Evolutionary conservation across 805 yeast species (phyloP), one percentile per base, ranked within the genome.

Genomic region (Starmera pachycereana): DNA sequence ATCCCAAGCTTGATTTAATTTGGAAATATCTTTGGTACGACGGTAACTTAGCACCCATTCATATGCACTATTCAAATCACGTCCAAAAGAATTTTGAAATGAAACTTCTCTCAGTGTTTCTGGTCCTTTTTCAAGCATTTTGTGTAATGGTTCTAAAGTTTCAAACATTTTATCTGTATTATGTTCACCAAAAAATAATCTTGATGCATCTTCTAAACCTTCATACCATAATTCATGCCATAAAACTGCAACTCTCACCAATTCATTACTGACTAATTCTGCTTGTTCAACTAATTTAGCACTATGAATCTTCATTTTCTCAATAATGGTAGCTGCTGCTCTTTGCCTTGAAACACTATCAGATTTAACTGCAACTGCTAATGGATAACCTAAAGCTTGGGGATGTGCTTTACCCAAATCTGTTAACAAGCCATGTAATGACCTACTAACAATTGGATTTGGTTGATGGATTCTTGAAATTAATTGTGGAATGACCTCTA

Each of bases 141-240:
- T 77, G 60, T 92, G 97, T 38, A 92, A 63, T 2, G 97, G 97
- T 46, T 86, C 95, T 38, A 92, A 62, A 1, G 88, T 88, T 13
- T 85, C 79, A 61, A 85, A 84, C 97, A 92, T 92, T 58, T 86
- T 88, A 40, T 88, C 96, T 11, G 90, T 83, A 54, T 92, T 88
- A 51, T 87, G 92, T 46, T 92, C 98, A 30, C 94, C 96, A 60
- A 88, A 90, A 65, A 81, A 92, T 39, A 84, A 72, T 43, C 96
- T 70, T 4, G 96, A 88, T 0, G 98, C 98, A 64, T 92, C 96
- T 57, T 92, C 99, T 29, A 92, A 68, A 3, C 95, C 97, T 62
- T 90, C 97, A 51, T 88, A 89, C 98, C 99, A 92, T 56, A 83
- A 81, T 54, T 92, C 99, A 53, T 88, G 95, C 97, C 98, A 89